Evolutionary conservation across 768 basidiomycete species (phyloP).

Genomic region (Psilocybe cyanescens): DNA sequence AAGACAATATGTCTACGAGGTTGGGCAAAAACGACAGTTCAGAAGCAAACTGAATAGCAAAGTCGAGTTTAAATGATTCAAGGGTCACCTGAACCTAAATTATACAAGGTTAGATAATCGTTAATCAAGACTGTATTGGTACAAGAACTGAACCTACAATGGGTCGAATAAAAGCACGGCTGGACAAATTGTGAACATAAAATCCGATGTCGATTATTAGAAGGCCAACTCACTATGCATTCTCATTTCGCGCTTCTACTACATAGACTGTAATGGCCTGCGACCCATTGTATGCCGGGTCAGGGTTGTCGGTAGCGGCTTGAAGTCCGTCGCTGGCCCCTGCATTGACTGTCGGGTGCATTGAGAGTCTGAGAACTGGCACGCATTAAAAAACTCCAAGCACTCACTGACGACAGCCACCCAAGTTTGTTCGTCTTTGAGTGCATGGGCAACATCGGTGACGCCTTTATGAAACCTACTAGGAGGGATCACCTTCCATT

Average conservation of each 20-base stretch:
- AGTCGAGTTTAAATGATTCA: slow-evolving; percentile 29
- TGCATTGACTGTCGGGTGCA: slow-evolving; percentile 38
- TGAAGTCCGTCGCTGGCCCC: slow-evolving; percentile 40
- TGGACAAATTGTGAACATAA: slow-evolving; percentile 13
- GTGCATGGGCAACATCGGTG: slow-evolving; percentile 40
- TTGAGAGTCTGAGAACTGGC: no score
- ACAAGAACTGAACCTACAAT: slow-evolving; percentile 23
- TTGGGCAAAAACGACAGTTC: slow-evolving; percentile 20
- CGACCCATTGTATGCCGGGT: slow-evolving; percentile 50
- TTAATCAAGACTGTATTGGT: not conserved
- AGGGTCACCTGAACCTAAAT: slow-evolving; percentile 37
- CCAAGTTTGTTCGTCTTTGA: slow-evolving; percentile 57
- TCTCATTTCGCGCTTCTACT: slow-evolving; percentile 62
- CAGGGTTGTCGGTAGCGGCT: slow-evolving; percentile 36
- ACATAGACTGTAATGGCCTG: slow-evolving; percentile 52
- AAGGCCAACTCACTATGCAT: slow-evolving; percentile 51
- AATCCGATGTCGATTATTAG: not conserved
- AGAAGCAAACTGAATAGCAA: slow-evolving; percentile 21
- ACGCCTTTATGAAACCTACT: slow-evolving; percentile 45
- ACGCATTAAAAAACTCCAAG: not conserved
- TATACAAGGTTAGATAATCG: not conserved
- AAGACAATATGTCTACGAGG: slow-evolving; percentile 38
- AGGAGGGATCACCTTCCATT: slow-evolving; percentile 44
- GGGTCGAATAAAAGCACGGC: slow-evolving; percentile 36
- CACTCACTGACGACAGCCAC: slow-evolving; percentile 51